Base-by-base conservation (phyloP, 345 rosid species). In the Garcia nutans region DNA sequence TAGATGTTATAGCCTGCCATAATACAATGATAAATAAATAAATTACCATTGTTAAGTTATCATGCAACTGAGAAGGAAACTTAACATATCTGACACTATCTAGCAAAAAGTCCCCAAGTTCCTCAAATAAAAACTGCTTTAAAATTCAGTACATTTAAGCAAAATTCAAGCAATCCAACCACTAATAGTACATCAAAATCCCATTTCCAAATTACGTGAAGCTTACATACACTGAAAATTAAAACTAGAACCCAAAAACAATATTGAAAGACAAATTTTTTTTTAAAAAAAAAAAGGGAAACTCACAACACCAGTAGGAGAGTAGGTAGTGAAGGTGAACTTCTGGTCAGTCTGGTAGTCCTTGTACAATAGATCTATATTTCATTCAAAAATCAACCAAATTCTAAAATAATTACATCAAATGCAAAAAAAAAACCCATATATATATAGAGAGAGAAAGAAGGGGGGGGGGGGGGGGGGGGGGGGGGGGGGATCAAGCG, bases 301-400 rank as follows among this genome's bases (percentile, higher is more conserved):
- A 88, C 95, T 86, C 79, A 96, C 98, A 78, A 91, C 92, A 62
- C 99, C 97, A 65, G 91, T 84, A 2, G 97, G 79, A 74, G 98
- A 92, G 74, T 65, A 89, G 13, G 98, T 96, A 33, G 97, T 88
- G 85, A 96, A 23, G 79, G 87, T 89, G 91, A 96, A 84, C 86
- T 92, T 93, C 72, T 96, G 93, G 84, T 93, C 99, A 58, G 79
- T 86, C 87, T 93, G 98, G 82, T 96, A 92, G 74, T 93, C 98
- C 92, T 78, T 96, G 95, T 91, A 86, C 33, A 93, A 83, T 73
- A 92, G 95, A 91, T 96, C 98, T 37, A 3, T 95, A 72, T 16
- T 28, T 37, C 31, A 49, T 57, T 54, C 22, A 61, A 0, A 22
- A 10, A 24, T n/a, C 49, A 33, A 73, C 10, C 62, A n/a, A 57